Percentiles rank a stretch among this genome's conserved stretches.
Conservation (phyloP, 108 stramenopile species). For the Chaetoceros muelleri region DNA sequence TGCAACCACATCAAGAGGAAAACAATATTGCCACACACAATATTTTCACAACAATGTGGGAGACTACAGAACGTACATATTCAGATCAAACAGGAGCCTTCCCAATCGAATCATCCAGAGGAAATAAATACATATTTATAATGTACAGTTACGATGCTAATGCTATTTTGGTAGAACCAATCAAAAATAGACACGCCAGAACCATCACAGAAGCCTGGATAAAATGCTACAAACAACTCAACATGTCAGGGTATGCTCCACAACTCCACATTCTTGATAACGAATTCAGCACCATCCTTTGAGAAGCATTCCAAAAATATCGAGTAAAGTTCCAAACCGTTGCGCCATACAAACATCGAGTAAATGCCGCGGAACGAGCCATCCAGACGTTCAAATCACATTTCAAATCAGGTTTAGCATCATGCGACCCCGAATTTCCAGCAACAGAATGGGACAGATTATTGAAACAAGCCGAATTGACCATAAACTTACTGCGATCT, state of each 20-base stretch:
- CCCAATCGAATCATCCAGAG: slow-evolving; percentile 8
- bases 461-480: slow-evolving; percentile 21
- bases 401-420: not conserved
- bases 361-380: slow-evolving; percentile 4
- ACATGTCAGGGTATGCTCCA: too few relatives aligned
- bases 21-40: too few relatives aligned
- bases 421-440: slow-evolving; percentile 19
- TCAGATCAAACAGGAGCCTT: slow-evolving; percentile 33
- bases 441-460: slow-evolving; percentile 19
- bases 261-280: too few relatives aligned
- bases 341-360: slow-evolving; percentile 21
- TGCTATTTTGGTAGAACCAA: slow-evolving; percentile 14
- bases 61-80: too few relatives aligned
- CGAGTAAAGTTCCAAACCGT: slow-evolving; percentile 22
- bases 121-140: slow-evolving; percentile 24
- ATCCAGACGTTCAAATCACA: slow-evolving; percentile 1
- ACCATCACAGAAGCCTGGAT: not conserved
- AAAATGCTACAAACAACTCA: too few relatives aligned
- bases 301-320: slow-evolving; percentile 1
- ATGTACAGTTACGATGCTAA: slow-evolving; percentile 24
- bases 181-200: slow-evolving; percentile 11
- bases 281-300: slow-evolving; percentile 7
- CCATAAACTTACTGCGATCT: slow-evolving; percentile 20
- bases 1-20: too few relatives aligned
- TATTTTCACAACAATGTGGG: too few relatives aligned